Evolutionary conservation across 371 early-diverging fungal species (phyloP), one percentile per base, ranked within the genome.

Genomic region (Synchytrium microbalum): DNA sequence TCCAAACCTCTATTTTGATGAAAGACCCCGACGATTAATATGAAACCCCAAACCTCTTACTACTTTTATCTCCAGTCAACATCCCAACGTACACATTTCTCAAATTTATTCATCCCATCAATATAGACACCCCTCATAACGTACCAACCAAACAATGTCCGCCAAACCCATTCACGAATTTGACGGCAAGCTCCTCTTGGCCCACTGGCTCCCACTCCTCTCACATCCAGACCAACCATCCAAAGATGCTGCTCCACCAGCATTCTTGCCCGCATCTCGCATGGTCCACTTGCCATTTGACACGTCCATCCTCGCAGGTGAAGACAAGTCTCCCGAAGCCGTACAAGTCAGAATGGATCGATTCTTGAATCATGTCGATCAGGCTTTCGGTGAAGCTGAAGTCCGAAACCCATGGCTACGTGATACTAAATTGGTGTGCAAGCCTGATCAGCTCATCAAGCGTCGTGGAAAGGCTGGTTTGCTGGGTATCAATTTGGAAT

Each of bases 401-500:
- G 78, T 74, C 56, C 83, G 77, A 30, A 81, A 93, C 75, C 92
- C 94, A 52, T 96, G 95, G 95, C 74, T 95, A 60, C 62, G 82
- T 63, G 84, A 88, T 30, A 72, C 71, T 57, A 89, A 90, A 69
- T 80, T 95, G 67, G 97, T 96, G 28, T 94, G 88, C 73, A 96
- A 96, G 79, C 97, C 97, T 26, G 97, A 96, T 75, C 94, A 94
- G 78, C 81, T 96, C 59, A 95, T 96, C 80, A 96, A 96, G 79
- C 88, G 97, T 61, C 83, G 97, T 64, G 97, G 97, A 61, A 96
- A 96, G 84, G 86, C 88, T 65, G 97, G 97, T 59, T 79, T 96
- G 59, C 75, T 96, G 54, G 85, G 92, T 32, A 81, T 96, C 62
- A 92, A 93, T 72, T 86, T 92, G 62, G 84, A 86, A 65, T 95